Base-by-base conservation (phyloP, 805 yeast genomes). In the Candida namnaoensis region DNA sequence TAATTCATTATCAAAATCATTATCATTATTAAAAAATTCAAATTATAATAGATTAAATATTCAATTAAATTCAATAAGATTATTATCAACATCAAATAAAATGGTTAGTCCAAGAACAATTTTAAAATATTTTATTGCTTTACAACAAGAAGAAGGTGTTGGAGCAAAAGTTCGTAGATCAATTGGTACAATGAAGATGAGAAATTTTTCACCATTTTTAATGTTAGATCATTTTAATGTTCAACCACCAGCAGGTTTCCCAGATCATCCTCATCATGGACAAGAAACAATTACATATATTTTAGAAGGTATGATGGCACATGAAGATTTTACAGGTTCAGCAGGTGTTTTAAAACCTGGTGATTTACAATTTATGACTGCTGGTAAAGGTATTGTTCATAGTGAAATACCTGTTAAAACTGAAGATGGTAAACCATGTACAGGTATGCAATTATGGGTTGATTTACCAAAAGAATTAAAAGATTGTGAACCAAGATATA, bases 301-400 rank as follows among this genome's bases (percentile, higher is more conserved):
- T 39, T 62, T 76, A 43, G 68, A 75, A 38, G 91, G 91, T 34
- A 75, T 72, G 48, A 64, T 84, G 61, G 83, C 86, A 5, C 95
- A 84, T 57, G 88, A 82, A 56, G 96, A 88, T 58, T 86, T 88
- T 62, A 84, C 95, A 2, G 95, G 95, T 1, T 66, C 82, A n/a
- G 71, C 74, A 41, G 96, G 95, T 42, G 69, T 85, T 8, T 64
- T 88, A 41, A 70, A 74, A 46, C 77, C 87, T 7, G 96, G 95
- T 43, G 96, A 88, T 58, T 66, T 88, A 49, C 96, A 88, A 60
- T 87, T 88, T 60, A 88, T 88, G 96, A 88, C 95, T 26, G 95
- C 96, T 5, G 96, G 95, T 45, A 74, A 73, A 51, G 96, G 95
- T 39, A 77, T 87, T 33, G 84, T 84, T 41, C 96, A 87, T 59